These are phyloP conservation scores for Rutidosis leptorrhynchoides DNA, from an alignment of 129 eudicot species.

Conservation along the genomic window DNA sequence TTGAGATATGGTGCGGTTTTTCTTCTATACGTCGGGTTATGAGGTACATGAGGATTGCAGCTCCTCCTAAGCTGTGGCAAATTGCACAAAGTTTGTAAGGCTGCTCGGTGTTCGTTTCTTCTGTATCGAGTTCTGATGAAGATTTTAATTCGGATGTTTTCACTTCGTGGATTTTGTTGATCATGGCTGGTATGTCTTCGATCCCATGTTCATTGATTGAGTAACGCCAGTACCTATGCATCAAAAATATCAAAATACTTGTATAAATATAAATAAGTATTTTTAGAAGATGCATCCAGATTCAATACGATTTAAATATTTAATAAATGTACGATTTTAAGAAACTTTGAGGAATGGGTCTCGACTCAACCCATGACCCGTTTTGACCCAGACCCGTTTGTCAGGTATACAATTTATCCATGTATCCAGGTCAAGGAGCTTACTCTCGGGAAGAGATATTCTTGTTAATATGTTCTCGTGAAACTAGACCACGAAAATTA, in stretches of 20 bases:
- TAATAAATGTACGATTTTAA: too few relatives aligned
- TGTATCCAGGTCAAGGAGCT: too few relatives aligned
- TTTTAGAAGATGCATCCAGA: not conserved
- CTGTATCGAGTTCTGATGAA: conserved; percentile 29
- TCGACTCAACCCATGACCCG: too few relatives aligned
- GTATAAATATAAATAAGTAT: not conserved
- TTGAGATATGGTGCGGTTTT: conserved; percentile 77
- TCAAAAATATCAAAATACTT: not conserved
- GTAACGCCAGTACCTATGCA: conserved; percentile 76
- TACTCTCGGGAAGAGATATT: conserved; percentile 83
- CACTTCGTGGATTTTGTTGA: conserved; percentile 79
- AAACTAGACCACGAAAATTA: conserved; percentile 86
- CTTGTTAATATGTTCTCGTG: conserved; percentile 79
- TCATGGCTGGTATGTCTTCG: conserved; percentile 85
- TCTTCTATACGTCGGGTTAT: conserved; percentile 65
- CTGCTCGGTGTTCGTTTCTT: conserved; percentile 46
- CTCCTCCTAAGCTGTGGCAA: conserved; percentile 96
- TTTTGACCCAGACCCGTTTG: too few relatives aligned
- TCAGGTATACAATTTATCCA: too few relatives aligned
- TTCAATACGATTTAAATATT: too few relatives aligned
- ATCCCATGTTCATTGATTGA: conserved; percentile 89
- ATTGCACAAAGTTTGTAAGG: conserved; percentile 78
- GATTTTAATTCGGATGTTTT: conserved; percentile 60
- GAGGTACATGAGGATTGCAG: conserved; percentile 75
- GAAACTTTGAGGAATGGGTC: too few relatives aligned